Evolutionary conservation across 2,329 filamentous ascomycete species (phyloP), one percentile per base, ranked within the genome.

Genomic region (Plectosphaerella sp.): DNA sequence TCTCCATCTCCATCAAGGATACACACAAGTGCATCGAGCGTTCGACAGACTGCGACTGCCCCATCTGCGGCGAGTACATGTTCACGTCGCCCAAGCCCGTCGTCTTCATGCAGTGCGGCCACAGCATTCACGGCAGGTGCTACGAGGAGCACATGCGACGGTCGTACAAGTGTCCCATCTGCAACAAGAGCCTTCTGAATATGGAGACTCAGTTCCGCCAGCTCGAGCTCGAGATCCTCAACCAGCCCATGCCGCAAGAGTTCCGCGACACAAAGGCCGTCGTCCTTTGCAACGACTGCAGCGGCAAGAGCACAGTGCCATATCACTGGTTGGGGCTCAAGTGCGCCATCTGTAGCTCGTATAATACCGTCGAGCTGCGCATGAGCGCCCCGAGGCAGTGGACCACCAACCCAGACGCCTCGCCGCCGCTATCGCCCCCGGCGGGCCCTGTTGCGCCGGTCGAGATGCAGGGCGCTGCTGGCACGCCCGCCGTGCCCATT

Each of bases 311-410:
- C 55, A 88, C 88, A 20, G 91, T 94, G 20, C 80, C 82, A 28
- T 99, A 95, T 65, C 94, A 99, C 70, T 99, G 94, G 91, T 76
- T 97, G 5, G 94, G 94, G 0, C 76, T 96, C 45, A 96, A 96
- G 69, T 99, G 94, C 66, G 85, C 79, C 14, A 82, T 87, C 36
- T 89, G 86, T 62, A 73, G 77, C 42, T 88, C 84, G 3, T 89
- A 87, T 62, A 89, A 89, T 61, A 89, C 86, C 0, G 81, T 79
- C 15, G 81, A 88, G 61, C 67, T 87, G 24, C 80, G 81, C 52
- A 81, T 87, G 39, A 70, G 84, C 28, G 80, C 7, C 11, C 48
- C 45, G 20, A 45, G 47, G 15, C 37, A 39, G 37, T 39, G 15
- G 37, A 3, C 15, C 37, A 43, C n/a, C 16, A 43, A 43, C 28